A percentile compares a stretch with the other conserved stretches of the same genome.
phyloP scores from a whole-genome alignment of 305 asterid genomes.

The Euphrasia arctica region DNA sequence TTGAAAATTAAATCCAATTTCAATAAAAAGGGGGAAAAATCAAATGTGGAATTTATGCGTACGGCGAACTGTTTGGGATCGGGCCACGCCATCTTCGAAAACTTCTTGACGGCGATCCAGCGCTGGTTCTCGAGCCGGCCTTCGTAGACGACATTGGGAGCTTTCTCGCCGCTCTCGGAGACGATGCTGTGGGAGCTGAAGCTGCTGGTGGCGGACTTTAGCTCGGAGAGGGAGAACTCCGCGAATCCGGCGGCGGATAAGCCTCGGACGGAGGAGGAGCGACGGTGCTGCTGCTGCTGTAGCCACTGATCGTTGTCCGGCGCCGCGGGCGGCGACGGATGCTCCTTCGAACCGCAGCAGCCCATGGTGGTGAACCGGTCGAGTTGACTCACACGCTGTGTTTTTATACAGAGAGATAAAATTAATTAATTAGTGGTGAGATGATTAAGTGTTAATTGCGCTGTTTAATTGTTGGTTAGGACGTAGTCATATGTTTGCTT shows the following conservation, averaged over 20 bases:
- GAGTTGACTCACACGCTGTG: conserved; percentile 44
- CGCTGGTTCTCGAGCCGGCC: conserved; percentile 76
- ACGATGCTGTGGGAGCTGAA: conserved; percentile 82
- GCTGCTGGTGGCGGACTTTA: conserved; percentile 71
- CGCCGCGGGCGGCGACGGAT: conserved; percentile 28
- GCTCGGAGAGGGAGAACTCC: conserved; percentile 72
- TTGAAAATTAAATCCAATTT: conserved; percentile 15
- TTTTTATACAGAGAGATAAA: neutral
- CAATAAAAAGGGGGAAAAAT: neutral
- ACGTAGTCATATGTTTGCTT: neutral
- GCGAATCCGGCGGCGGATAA: conserved; percentile 45
- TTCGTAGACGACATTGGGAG: conserved; percentile 75
- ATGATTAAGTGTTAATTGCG: neutral
- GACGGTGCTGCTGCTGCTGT: conserved; percentile 40
- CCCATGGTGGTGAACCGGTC: conserved; percentile 59
- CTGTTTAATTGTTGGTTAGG: neutral
- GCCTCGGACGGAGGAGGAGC: conserved; percentile 48
- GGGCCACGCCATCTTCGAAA: conserved; percentile 85
- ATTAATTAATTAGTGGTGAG: neutral
- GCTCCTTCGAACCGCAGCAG: conserved; percentile 51
- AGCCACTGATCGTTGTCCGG: conserved; percentile 49
- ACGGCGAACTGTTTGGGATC: conserved; percentile 93
- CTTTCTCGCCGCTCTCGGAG: conserved; percentile 87
- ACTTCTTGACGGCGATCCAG: conserved; percentile 81
- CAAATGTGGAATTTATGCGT: neutral